These are phyloP conservation scores for Komagataella ulmi DNA, from an alignment of 805 yeast species.

Conservation along the genomic window DNA sequence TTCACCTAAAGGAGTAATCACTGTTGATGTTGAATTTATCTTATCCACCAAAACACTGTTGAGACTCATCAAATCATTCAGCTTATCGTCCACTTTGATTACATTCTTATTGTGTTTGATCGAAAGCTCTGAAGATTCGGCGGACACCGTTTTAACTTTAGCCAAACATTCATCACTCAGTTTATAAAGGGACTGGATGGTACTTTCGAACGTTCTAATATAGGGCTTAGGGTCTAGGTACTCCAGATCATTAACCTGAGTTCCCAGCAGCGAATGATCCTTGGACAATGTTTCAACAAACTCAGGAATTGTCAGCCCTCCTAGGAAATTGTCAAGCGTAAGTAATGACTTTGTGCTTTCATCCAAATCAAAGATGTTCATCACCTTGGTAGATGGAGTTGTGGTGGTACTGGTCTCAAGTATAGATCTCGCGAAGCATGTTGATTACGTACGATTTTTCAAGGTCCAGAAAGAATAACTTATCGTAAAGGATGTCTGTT, in stretches of 20 bases:
- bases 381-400: not conserved
- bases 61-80: conserved; percentile 13
- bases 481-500: too few species aligned
- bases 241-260: conserved; percentile 36
- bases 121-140: conserved; percentile 25
- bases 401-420: not conserved
- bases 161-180: conserved; percentile 42
- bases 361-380: conserved; percentile 17
- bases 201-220: conserved; percentile 84
- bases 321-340: conserved; percentile 48
- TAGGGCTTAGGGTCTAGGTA: conserved; percentile 86
- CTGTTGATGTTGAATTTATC: conserved; percentile 42
- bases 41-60: conserved; percentile 25
- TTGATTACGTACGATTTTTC: not conserved
- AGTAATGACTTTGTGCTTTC: conserved; percentile 45
- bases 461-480: too few species aligned
- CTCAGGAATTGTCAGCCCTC: conserved; percentile 61
- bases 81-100: conserved; percentile 20
- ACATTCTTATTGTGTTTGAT: conserved; percentile 57
- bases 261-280: conserved; percentile 41
- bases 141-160: conserved; percentile 9
- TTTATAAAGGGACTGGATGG: conserved; percentile 55
- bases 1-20: conserved; percentile 59
- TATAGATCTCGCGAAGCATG: not conserved
- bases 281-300: conserved; percentile 71